Base-by-base conservation (phyloP, 148 eudicot species). In the Pouteria glomerata region DNA sequence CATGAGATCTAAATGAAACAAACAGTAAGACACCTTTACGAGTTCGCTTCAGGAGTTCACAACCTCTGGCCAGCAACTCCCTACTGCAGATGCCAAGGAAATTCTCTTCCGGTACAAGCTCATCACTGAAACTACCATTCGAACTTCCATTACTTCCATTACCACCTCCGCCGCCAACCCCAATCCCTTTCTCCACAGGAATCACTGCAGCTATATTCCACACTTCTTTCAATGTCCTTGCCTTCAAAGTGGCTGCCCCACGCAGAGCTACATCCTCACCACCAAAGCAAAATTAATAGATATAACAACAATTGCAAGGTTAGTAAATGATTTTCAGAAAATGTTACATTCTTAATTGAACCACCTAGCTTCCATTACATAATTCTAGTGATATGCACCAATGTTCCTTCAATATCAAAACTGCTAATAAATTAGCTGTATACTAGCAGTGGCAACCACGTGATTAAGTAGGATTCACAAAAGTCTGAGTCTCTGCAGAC, bases 161-260 rank as follows among this genome's bases (percentile, higher is more conserved):
- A 67, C 50, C 60, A 15, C 15, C 56, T 1, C 83, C 77, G 27
- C 62, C 75, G 50, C 74, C 81, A 24, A 71, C 80, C 13, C 75
- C 78, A 26, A 61, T 74, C 39, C 84, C 96, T 77, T 83, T 95
- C 52, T 95, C 98, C 34, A 86, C 80, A n/a, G 97, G 97, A 56
- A 91, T 85, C 68, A 95, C 96, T 0, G 97, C 87, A 45, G 97
- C 97, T 66, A 91, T 81, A 75, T 95, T 95, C 96, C 93, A 89
- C 19, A 95, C 97, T 48, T 95, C 98, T 82, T 91, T 95, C 78
- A 95, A 56, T 55, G 96, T 85, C 77, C 98, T 86, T 21, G 89
- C 96, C 86, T 88, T 95, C 70, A 95, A 78, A 35, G 98, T 89
- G 6, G 93, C 94, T 2, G 89, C 98, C 53, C 98, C 97, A 31